Evolutionary conservation across 345 rosid species (phyloP).

Genomic region (Chamaenerion angustifolium): DNA sequence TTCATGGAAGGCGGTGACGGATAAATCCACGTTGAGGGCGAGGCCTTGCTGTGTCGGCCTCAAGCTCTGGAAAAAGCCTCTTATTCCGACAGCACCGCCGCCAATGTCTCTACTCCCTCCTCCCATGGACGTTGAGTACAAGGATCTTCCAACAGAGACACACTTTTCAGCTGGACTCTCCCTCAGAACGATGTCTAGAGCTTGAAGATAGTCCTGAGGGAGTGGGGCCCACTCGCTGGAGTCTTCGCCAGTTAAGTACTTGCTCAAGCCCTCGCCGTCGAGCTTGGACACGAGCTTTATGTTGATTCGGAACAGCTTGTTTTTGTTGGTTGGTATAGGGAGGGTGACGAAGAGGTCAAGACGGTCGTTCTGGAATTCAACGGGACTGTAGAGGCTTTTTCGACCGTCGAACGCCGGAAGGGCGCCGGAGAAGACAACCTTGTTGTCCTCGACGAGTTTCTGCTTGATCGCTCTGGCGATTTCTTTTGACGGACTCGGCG

Average conservation of each 20-base stretch:
- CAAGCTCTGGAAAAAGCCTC: slow-evolving; percentile 94
- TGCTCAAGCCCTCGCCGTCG: slow-evolving; percentile 54
- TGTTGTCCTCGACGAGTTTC: slow-evolving; percentile 51
- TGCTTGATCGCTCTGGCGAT: slow-evolving; percentile 74
- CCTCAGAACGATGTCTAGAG: slow-evolving; percentile 81
- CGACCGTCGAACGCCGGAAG: slow-evolving; percentile 80
- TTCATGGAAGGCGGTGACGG: slow-evolving; percentile 81
- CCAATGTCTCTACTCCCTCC: slow-evolving; percentile 75
- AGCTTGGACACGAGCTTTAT: slow-evolving; percentile 74
- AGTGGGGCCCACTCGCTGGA: slow-evolving; percentile 62
- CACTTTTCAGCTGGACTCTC: slow-evolving; percentile 78
- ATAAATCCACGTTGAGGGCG: slow-evolving; percentile 81
- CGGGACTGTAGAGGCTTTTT: slow-evolving; percentile 63
- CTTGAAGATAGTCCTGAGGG: slow-evolving; percentile 88
- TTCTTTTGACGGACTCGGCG: slow-evolving; percentile 72
- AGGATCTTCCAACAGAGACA: slow-evolving; percentile 56
- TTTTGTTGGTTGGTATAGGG: slow-evolving; percentile 50
- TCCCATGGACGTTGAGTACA: slow-evolving; percentile 69
- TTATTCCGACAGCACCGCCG: slow-evolving; percentile 79
- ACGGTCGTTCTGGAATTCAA: slow-evolving; percentile 75
- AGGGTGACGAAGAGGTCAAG: slow-evolving; percentile 76
- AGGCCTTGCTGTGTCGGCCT: slow-evolving; percentile 92
- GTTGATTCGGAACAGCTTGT: slow-evolving; percentile 52
- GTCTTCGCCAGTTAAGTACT: slow-evolving; percentile 45
- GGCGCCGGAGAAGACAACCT: slow-evolving; percentile 40